Evolutionary conservation across 1,284 basidiomycete genomes (phyloP), one percentile per base, ranked within the genome.

Genomic region (Ustilago vetiveriae): DNA sequence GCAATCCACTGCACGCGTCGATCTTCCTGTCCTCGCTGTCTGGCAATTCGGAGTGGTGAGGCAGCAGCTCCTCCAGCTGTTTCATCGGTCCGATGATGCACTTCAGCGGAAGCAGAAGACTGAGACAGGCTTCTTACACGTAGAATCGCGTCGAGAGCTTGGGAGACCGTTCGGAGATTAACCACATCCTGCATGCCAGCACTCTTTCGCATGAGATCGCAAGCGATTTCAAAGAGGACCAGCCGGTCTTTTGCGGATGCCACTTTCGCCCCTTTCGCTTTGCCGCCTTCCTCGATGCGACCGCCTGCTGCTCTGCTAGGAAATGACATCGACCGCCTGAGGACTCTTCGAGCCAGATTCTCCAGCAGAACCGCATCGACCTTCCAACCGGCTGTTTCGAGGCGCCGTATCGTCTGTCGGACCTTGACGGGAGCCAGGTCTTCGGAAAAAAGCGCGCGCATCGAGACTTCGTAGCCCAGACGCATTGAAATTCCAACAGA

Each of bases 351-450:
- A 5, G 67, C 49, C 23, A 60, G 9, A 3, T 40, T 48, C 32
- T 70, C 60, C 19, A 65, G 46, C 4, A 65, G n/a, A 14, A 32
- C 49, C 1, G 49, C 43, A 21, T 70, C 60, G 0, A 39, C 35
- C 2, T 4, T 40, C 56, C 48, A 60, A n/a, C 56, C 60, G 4
- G 17, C 33, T 26, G 46, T 26, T 3, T 42, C 32, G 40, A 57
- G 26, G 16, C 32, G 21, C 6, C 48, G 26, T 13, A 60, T 30
- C 10, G 32, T 24, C 37, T 33, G 13, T 2, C 23, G 32, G 13
- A 65, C 42, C 24, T 52, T 42, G 16, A 2, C 23, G 14, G 67
- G 60, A 23, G 47, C 13, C 6, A 50, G n/a, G 7, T 33, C 42
- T 14, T 22, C 36, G 24, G 37, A 26, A 10, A 53, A 56, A 13